These are phyloP conservation scores for Chrysanthemum seticuspe DNA, from an alignment of 129 eudicot genomes.

Conservation along the genomic window DNA sequence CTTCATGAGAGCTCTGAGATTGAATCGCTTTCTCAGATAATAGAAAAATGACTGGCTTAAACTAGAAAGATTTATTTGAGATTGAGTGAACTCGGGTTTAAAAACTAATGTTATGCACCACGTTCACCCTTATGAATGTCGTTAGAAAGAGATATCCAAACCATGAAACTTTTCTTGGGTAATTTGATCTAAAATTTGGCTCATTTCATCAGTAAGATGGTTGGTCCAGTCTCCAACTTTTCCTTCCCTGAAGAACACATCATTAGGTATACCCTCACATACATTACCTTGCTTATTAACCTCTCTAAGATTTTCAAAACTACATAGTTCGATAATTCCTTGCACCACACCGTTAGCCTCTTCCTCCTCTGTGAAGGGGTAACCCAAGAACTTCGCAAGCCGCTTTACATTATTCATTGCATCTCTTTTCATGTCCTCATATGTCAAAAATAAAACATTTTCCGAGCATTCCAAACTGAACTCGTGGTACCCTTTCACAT, in stretches of 20 bases:
- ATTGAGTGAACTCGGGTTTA: too few species aligned
- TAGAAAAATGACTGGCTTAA: too few species aligned
- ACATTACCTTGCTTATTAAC: constrained; percentile 19
- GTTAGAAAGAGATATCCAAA: constrained; percentile 8
- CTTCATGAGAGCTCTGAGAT: too few species aligned
- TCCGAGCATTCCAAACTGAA: constrained; percentile 33
- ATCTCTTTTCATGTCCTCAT: constrained; percentile 42
- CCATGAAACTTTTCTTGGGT: constrained; percentile 28
- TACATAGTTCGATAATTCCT: constrained; percentile 10
- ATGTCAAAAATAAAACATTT: constrained; percentile 36
- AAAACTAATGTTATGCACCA: too few species aligned
- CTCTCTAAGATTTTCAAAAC: constrained; percentile 16
- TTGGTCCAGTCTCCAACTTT: constrained; percentile 29
- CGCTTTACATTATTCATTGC: constrained; percentile 22
- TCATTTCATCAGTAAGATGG: constrained; percentile 24
- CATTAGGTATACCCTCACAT: constrained; percentile 16
- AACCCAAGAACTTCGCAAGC: constrained; percentile 44
- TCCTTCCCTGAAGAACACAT: constrained; percentile 28
- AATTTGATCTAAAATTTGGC: constrained; percentile 22
- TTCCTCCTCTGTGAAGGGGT: constrained; percentile 23
- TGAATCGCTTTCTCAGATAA: too few species aligned
- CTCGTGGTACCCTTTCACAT: constrained; percentile 41
- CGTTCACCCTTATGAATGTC: too few species aligned
- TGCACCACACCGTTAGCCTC: constrained; percentile 12
- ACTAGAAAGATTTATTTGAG: too few species aligned